These are phyloP conservation scores for Clarireedia sp. DNA, from an alignment of 2,329 filamentous ascomycete genomes.

Conservation along the genomic window DNA sequence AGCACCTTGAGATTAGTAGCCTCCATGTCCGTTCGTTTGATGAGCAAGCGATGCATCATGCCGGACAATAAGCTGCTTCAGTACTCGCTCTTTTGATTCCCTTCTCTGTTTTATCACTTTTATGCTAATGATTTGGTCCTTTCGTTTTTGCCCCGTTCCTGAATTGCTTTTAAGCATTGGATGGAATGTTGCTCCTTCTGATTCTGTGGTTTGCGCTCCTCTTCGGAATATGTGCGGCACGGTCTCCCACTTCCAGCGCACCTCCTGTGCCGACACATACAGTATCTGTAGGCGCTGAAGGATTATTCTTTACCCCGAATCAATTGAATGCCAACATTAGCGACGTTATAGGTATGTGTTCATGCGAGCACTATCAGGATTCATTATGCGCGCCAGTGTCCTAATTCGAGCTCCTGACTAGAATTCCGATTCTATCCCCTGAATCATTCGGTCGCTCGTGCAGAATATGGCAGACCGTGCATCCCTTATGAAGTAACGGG, in stretches of 20 bases:
- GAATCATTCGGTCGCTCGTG: constrained; percentile 54
- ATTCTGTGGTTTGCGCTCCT: not conserved
- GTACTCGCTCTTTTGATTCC: not conserved
- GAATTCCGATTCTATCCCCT: constrained; percentile 53
- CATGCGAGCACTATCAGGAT: no score
- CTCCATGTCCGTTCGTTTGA: no score
- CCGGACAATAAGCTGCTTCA: no score
- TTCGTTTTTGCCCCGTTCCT: no score
- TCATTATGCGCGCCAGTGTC: no score
- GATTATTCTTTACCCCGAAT: constrained; percentile 16
- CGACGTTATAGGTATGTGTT: constrained; percentile 19
- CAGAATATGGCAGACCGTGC: constrained; percentile 51
- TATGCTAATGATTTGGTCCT: no score
- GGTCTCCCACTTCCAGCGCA: not conserved
- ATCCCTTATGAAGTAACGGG: constrained; percentile 51
- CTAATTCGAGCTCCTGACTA: not conserved
- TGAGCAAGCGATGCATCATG: no score
- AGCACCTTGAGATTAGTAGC: no score
- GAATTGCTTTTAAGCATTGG: not conserved
- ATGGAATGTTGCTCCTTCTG: not conserved
- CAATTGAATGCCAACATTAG: constrained; percentile 17
- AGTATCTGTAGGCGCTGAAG: constrained; percentile 11
- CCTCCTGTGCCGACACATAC: constrained; percentile 1
- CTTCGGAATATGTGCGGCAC: not conserved
- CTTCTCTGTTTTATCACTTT: no score